phyloP scores from a whole-genome alignment of 108 stramenopile species.

The Nitzschia putrida region DNA sequence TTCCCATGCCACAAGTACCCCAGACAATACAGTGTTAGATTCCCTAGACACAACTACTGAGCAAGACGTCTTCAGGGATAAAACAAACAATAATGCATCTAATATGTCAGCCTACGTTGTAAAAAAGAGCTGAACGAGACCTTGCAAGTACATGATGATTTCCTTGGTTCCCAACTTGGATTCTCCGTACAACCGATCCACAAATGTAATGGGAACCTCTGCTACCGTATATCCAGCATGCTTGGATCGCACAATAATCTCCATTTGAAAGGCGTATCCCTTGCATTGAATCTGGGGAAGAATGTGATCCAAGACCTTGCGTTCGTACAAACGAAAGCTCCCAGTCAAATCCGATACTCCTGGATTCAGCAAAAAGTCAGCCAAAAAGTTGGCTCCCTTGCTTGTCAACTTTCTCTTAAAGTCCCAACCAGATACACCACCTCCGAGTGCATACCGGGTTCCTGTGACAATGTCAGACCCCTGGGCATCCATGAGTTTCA shows the following conservation, averaged over 20 bases:
- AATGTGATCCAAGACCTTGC: conserved; percentile 81
- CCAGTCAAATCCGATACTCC: conserved; percentile 95
- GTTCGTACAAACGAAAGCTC: conserved; percentile 92
- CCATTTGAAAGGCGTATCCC: conserved; percentile 99
- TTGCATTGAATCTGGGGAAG: conserved; percentile 82
- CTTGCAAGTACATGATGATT: conserved; percentile 92
- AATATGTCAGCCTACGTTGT: conserved; percentile 61
- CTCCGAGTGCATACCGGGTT: conserved; percentile 87
- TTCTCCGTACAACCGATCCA: conserved; percentile 98
- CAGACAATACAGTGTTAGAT: too few relatives aligned
- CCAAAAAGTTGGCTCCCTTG: conserved; percentile 95
- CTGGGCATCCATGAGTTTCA: conserved; percentile 61
- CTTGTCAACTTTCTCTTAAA: conserved; percentile 87
- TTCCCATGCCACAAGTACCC: too few relatives aligned
- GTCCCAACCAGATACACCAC: conserved; percentile 97
- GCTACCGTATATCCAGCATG: conserved; percentile 79
- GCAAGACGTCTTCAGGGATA: not conserved
- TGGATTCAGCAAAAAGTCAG: conserved; percentile 89
- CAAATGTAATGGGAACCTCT: conserved; percentile 96
- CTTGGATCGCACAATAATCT: conserved; percentile 90
- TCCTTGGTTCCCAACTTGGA: conserved; percentile 96
- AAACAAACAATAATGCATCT: not conserved
- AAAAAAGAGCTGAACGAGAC: conserved; percentile 87
- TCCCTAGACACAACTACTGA: too few relatives aligned
- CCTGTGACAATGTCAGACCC: conserved; percentile 93